Evolutionary conservation across 768 basidiomycete genomes (phyloP), one percentile per base, ranked within the genome.

Genomic region (Suillus bovinus): DNA sequence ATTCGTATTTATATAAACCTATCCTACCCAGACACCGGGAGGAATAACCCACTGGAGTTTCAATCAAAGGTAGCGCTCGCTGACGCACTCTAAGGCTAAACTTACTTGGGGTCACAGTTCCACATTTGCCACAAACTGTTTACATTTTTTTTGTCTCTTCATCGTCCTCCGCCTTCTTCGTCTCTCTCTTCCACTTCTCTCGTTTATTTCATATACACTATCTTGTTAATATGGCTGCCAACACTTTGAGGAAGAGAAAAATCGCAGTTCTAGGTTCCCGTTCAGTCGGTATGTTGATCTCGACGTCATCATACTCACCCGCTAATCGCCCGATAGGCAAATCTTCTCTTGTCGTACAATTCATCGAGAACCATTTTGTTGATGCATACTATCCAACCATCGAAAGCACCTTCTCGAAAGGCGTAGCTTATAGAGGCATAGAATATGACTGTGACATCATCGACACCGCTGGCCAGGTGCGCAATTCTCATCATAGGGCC

Each of bases 371-470:
- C 68, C 86, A 90, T 69, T 99, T 97, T 72, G 84, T 90, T 74
- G 95, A 96, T 64, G 82, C 89, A 9, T 98, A 98, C 80, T 95
- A 94, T 78, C 96, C 96, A 42, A 98, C 95, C 57, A 96, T 96
- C 71, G 96, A 98, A 77, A 86, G 83, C 67, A 93, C 90, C 14
- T 91, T 89, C 74, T 82, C 87, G 58, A 97, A 96, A 82, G 88
- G 82, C 63, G 87, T 99, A 70, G 84, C 83, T 62, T 90, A 91
- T 80, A 93, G 92, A 61, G 96, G 95, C 56, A 82, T 89, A 36
- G 93, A 96, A 70, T 99, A 95, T 71, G 90, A 94, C 64, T 96
- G 95, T 78, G 94, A 96, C 77, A 96, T 99, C 79, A 93, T 98
- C 69, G 96, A 99, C 75, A 96, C 94, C 66, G 96, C 96, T 57